Conservation (phyloP, 2,329 filamentous ascomycete genomes). For the Monilinia fructicola region DNA sequence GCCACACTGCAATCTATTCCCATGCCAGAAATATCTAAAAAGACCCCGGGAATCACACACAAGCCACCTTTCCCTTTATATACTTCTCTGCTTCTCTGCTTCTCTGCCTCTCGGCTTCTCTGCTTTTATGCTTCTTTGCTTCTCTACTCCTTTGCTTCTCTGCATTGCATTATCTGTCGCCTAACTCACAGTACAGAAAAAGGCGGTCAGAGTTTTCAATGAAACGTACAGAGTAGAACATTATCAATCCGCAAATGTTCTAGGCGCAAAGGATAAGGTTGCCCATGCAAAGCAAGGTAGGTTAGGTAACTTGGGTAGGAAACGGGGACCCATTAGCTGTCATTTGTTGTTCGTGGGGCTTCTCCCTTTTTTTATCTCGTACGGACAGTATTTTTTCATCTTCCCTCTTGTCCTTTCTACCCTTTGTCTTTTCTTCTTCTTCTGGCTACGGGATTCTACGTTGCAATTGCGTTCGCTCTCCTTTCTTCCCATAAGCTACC, state of each 20-base stretch:
- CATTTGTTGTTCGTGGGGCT: constrained; percentile 23
- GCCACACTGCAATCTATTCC: background rate
- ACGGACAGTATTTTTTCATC: background rate
- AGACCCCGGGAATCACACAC: background rate
- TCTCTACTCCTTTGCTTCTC: no score
- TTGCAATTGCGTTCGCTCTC: background rate
- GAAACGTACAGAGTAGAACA: constrained; percentile 21
- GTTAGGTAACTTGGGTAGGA: no score
- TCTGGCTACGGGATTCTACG: no score
- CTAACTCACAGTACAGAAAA: background rate
- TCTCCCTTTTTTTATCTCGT: background rate
- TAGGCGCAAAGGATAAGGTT: background rate
- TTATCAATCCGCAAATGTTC: constrained; percentile 23
- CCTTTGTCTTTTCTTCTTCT: background rate
- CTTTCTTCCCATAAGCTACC: background rate
- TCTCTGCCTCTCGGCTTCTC: no score
- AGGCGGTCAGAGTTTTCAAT: constrained; percentile 22
- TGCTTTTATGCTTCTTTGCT: no score
- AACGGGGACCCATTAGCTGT: constrained; percentile 18
- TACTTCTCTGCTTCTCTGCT: no score
- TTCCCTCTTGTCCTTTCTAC: background rate
- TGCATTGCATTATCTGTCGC: no score
- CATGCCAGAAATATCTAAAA: no score
- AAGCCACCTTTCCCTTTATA: constrained; percentile 7
- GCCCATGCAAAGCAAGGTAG: background rate